Percentiles rank a stretch among this genome's conserved stretches.
phyloP scores from a whole-genome alignment of 345 rosid genomes.

The Mangifera indica region DNA sequence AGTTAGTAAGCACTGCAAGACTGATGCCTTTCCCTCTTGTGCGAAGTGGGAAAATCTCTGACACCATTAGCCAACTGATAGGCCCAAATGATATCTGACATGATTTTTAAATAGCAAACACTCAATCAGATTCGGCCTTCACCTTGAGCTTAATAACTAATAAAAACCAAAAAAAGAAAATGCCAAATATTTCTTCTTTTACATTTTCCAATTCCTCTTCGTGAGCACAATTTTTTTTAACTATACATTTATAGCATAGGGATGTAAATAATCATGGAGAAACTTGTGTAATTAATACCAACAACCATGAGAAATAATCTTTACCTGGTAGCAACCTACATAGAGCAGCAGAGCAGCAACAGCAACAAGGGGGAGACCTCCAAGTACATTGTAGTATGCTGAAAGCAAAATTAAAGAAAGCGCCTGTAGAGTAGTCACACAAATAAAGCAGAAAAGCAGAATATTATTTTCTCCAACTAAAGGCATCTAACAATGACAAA shows the following conservation, averaged over 20 bases:
- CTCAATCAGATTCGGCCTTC: slow-evolving; percentile 18
- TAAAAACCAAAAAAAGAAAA: too few relatives aligned
- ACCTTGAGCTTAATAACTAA: not conserved
- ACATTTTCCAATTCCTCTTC: not conserved
- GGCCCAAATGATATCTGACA: too few relatives aligned
- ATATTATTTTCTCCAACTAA: not conserved
- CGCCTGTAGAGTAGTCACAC: slow-evolving; percentile 49
- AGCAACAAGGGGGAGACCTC: slow-evolving; percentile 63
- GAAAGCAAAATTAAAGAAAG: slow-evolving; percentile 78
- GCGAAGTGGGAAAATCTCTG: too few relatives aligned
- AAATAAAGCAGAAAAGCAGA: slow-evolving; percentile 16
- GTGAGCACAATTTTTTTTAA: not conserved
- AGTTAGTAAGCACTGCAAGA: too few relatives aligned
- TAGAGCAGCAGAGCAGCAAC: slow-evolving; percentile 85
- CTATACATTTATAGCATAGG: not conserved
- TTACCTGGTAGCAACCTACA: slow-evolving; percentile 93
- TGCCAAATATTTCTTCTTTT: not conserved
- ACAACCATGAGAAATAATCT: slow-evolving; percentile 19
- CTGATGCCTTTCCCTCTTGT: too few relatives aligned
- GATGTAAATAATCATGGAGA: slow-evolving; percentile 1
- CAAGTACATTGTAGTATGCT: slow-evolving; percentile 79
- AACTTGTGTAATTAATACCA: not conserved
- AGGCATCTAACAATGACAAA: not conserved
- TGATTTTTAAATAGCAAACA: slow-evolving; percentile 12
- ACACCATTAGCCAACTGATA: too few relatives aligned